Evolutionary conservation across 1,139 yeast genomes (phyloP).

Genomic region (Komagataea norvegica): DNA sequence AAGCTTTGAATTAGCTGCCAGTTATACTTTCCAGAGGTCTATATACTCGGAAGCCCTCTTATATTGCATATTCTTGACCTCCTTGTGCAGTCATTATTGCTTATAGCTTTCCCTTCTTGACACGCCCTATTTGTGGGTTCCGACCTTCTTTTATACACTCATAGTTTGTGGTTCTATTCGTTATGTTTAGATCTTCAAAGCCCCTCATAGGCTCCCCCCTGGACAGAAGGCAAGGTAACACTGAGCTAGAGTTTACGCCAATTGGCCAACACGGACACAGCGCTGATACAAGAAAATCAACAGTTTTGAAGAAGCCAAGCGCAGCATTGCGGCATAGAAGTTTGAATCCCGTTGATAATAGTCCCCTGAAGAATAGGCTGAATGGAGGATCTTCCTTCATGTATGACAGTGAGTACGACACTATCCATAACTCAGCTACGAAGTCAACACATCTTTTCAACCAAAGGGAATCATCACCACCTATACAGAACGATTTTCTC

Average conservation of each 20-base stretch:
- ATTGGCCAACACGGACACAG: constrained; percentile 16
- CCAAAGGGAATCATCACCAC: constrained; percentile 15
- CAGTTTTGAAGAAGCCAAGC: neutral
- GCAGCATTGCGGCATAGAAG: constrained; percentile 4
- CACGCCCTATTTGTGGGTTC: too few relatives aligned
- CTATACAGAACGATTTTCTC: constrained; percentile 16
- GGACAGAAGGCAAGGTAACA: constrained; percentile 7
- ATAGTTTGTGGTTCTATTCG: constrained; percentile 9
- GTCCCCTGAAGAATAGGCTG: constrained; percentile 20
- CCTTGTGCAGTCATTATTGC: too few relatives aligned
- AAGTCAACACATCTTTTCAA: constrained; percentile 4
- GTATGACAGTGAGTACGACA: constrained; percentile 23
- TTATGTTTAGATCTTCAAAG: constrained; percentile 19
- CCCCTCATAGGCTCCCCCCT: constrained; percentile 22
- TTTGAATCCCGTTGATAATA: constrained; percentile 14
- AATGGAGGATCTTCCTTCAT: constrained; percentile 27
- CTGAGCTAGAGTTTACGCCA: constrained; percentile 22
- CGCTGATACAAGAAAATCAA: constrained; percentile 1
- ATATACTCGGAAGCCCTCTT: too few relatives aligned
- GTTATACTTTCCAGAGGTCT: too few relatives aligned
- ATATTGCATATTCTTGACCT: too few relatives aligned
- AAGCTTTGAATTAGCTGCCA: too few relatives aligned
- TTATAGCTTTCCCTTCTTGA: too few relatives aligned
- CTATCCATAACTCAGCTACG: constrained; percentile 15
- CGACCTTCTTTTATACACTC: too few relatives aligned